Conservation (phyloP, 345 rosid genomes). For the Streptanthus diversifolius region DNA sequence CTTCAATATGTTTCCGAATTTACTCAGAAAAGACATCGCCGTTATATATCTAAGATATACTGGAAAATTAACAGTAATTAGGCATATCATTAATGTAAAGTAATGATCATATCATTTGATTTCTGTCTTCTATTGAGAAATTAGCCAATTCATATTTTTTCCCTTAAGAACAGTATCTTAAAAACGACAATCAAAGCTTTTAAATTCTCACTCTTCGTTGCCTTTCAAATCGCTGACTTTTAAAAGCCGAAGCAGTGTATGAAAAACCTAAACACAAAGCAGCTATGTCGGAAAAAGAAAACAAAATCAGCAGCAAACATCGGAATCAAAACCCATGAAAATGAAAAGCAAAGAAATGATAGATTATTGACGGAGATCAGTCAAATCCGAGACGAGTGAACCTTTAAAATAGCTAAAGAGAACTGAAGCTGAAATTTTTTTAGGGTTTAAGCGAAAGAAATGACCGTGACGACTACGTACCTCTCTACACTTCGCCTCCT, state of each 20-base stretch:
- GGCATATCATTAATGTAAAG: background rate
- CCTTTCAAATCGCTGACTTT: background rate
- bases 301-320: background rate
- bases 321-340: constrained; percentile 1
- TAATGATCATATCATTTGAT: background rate
- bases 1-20: constrained; percentile 63
- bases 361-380: background rate
- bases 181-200: constrained; percentile 5
- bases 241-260: background rate
- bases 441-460: constrained; percentile 17
- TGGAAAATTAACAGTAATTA: background rate
- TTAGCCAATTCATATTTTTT: background rate
- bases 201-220: background rate
- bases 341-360: constrained; percentile 9
- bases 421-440: background rate
- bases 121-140: background rate
- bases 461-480: background rate
- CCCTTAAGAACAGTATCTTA: background rate
- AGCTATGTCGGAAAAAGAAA: background rate
- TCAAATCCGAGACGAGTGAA: background rate
- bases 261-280: background rate
- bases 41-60: background rate
- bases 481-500: constrained; percentile 19
- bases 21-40: constrained; percentile 79
- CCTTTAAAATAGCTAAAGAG: background rate